Percentiles rank a stretch among this genome's conserved stretches.
Conservation (phyloP, 306 rosid genomes). For the Senna siamea region DNA sequence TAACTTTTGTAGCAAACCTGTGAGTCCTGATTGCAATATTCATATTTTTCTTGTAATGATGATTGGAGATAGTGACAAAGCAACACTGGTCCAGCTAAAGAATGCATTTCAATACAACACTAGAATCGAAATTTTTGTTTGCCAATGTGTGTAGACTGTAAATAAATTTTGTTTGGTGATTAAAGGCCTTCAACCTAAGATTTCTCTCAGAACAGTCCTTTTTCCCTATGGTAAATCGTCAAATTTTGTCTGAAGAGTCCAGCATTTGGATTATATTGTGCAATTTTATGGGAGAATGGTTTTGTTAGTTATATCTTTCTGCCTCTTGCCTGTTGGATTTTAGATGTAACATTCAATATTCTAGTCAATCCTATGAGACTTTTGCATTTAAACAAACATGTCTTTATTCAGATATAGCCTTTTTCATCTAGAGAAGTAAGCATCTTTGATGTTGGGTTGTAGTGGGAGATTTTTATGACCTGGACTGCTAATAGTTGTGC, state of each 20-base stretch:
- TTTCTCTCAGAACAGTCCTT: background rate
- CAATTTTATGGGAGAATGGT: constrained; percentile 25
- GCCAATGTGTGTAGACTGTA: constrained; percentile 4
- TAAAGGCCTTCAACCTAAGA: constrained; percentile 14
- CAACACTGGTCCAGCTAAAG: background rate
- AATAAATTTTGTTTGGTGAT: constrained; percentile 1
- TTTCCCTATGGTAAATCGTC: background rate
- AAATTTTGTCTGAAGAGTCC: constrained; percentile 8
- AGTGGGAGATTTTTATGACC: background rate
- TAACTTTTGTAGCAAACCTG: background rate
- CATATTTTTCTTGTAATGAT: background rate
- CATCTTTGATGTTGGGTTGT: background rate
- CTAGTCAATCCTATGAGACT: constrained; percentile 3
- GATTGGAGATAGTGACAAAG: background rate
- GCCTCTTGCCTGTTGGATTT: constrained; percentile 30
- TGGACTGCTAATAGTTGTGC: constrained; percentile 4
- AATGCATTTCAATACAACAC: constrained; percentile 23
- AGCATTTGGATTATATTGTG: background rate
- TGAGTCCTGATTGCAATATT: constrained; percentile 2
- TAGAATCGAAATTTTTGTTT: constrained; percentile 17
- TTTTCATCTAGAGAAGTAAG: background rate
- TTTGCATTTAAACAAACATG: background rate
- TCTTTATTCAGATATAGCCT: constrained; percentile 9
- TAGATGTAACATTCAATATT: constrained; percentile 4
- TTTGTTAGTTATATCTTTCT: background rate